These are phyloP conservation scores for Myxozyma neotropica DNA, from an alignment of 805 yeast species.

Conservation along the genomic window DNA sequence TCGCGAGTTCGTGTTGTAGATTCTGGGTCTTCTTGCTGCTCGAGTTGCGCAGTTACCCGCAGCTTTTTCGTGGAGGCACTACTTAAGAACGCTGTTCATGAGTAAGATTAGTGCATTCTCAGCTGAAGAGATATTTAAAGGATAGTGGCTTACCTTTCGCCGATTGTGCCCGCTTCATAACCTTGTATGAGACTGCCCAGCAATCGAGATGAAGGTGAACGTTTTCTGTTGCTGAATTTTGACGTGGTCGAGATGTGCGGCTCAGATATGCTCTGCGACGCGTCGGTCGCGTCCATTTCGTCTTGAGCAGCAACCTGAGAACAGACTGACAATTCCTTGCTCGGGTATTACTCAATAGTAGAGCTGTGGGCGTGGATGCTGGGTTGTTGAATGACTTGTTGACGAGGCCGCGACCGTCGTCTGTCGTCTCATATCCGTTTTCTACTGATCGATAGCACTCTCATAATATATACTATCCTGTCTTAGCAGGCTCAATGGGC, in stretches of 20 bases:
- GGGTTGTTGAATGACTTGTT: too few relatives aligned
- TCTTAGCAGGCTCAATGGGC: too few relatives aligned
- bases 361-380: too few relatives aligned
- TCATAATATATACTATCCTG: too few relatives aligned
- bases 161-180: conserved; percentile 14
- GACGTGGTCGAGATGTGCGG: background rate
- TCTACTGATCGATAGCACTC: too few relatives aligned
- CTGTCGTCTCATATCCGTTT: too few relatives aligned
- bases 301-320: too few relatives aligned
- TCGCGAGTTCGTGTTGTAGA: background rate
- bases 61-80: conserved; percentile 5
- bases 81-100: conserved; percentile 11
- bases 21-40: background rate
- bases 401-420: too few relatives aligned
- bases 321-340: too few relatives aligned
- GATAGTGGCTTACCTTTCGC: conserved; percentile 14
- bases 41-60: background rate
- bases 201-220: background rate
- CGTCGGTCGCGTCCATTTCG: background rate
- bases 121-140: background rate
- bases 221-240: background rate
- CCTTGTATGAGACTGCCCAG: background rate
- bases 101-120: background rate
- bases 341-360: too few relatives aligned
- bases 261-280: background rate